Evolutionary conservation across 495 filamentous ascomycete genomes (phyloP), one percentile per base, ranked within the genome.

Genomic region (Podospora appendiculata): DNA sequence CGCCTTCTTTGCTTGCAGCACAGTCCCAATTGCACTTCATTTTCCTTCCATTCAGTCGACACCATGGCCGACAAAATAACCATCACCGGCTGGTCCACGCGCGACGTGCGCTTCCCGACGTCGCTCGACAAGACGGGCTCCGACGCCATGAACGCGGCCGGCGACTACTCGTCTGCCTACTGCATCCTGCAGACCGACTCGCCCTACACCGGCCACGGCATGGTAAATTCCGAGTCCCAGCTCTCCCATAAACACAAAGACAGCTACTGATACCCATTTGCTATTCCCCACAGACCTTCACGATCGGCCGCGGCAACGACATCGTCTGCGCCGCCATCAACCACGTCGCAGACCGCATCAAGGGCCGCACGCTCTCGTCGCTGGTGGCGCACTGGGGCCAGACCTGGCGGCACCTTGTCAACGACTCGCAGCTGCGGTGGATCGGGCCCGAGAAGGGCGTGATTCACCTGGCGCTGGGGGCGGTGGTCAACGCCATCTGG

Each of bases 371-470:
- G 14, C 83, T 96, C 50, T 81, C 82, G 40, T 82, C 81, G 44
- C 77, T 95, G 32, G 87, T 88, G 35, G 67, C 79, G 13, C 79
- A 95, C 76, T 94, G 88, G 88, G 89, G 89, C 59, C 71, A 83
- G 59, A 95, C 90, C 36, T 96, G 90, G 90, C 83, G 90, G 2
- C 84, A 92, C 68, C 85, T 96, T 0, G 89, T 93, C 62, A 85
- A 84, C 50, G 91, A 95, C 78, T 86, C 81, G 49, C 91, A 95
- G 60, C 75, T 95, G 33, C 87, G 91, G 32, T 96, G 91, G 91
- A 92, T 95, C 62, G 91, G 91, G 0, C 91, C 91, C 2, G 91
- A 96, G 64, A 95, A 95, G 71, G 91, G 91, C 47, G 91, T 95
- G 13, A 93, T 92, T 55, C 91, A 96, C 68, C 82, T 96, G 0